Conservation (phyloP, 2,329 filamentous ascomycete species). For the Hymenoscyphus linearis region DNA sequence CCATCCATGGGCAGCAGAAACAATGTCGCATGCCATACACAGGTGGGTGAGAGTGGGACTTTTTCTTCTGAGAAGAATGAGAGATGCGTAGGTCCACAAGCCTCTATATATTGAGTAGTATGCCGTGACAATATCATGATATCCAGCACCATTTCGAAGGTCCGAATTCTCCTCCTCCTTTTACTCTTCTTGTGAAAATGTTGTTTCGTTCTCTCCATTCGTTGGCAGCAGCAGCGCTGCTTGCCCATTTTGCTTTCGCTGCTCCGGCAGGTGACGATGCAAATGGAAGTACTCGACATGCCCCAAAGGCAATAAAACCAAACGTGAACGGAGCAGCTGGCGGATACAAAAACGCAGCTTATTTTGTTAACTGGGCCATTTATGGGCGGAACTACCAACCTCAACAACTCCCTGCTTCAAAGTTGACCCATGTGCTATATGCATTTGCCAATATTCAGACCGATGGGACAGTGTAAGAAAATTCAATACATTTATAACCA, state of each 20-base stretch:
- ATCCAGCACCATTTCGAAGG: background rate
- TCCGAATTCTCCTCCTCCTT: background rate
- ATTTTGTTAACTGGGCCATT: constrained; percentile 43
- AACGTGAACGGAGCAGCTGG: background rate
- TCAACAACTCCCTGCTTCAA: constrained; percentile 59
- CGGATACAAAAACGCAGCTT: constrained; percentile 15
- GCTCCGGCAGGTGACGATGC: background rate
- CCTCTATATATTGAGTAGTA: constrained; percentile 2
- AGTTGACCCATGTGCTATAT: constrained; percentile 74
- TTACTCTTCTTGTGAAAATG: constrained; percentile 1
- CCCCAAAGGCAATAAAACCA: background rate
- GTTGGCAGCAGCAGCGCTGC: constrained; percentile 2
- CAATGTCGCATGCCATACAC: background rate
- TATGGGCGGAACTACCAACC: constrained; percentile 71
- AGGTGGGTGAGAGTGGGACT: background rate
- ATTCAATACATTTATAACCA: constrained; percentile 45
- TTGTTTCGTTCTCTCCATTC: constrained; percentile 1
- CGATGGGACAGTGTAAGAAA: constrained; percentile 64
- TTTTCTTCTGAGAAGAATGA: background rate
- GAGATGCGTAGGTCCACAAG: background rate
- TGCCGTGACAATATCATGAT: background rate
- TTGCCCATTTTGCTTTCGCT: background rate
- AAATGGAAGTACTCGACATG: background rate
- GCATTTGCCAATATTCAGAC: constrained; percentile 72
- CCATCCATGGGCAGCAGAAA: background rate